A percentile compares a stretch with the other conserved stretches of the same genome.
Conservation (phyloP, 306 rosid genomes). For the Macrotyloma uniflorum region DNA sequence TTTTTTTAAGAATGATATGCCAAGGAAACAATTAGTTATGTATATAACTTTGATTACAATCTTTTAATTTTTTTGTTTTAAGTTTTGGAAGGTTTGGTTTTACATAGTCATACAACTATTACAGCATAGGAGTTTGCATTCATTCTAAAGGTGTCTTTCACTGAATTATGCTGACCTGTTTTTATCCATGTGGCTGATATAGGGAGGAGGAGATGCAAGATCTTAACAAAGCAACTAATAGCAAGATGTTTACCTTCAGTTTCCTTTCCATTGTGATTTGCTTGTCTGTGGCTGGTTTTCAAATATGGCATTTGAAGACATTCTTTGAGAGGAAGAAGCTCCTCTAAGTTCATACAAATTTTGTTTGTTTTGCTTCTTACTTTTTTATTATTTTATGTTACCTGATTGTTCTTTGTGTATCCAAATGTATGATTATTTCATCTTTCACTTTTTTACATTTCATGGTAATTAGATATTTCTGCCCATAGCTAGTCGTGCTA, state of each 20-base stretch:
- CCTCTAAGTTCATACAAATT: slow-evolving; percentile 47
- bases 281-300: slow-evolving; percentile 88
- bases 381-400: background rate
- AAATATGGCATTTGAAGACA: slow-evolving; percentile 90
- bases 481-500: background rate
- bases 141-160: slow-evolving; percentile 18
- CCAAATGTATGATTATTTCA: slow-evolving; percentile 35
- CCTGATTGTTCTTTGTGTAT: slow-evolving; percentile 2
- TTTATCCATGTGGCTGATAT: slow-evolving; percentile 20
- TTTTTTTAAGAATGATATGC: background rate
- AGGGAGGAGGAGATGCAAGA: slow-evolving; percentile 97
- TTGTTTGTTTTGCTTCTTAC: background rate
- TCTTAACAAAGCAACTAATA: slow-evolving; percentile 69
- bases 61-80: slow-evolving; percentile 6
- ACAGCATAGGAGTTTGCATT: slow-evolving; percentile 23
- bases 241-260: slow-evolving; percentile 79
- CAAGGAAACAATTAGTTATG: background rate
- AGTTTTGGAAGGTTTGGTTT: slow-evolving; percentile 4
- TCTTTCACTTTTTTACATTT: background rate
- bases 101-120: background rate
- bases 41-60: background rate
- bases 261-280: slow-evolving; percentile 76
- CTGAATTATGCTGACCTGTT: slow-evolving; percentile 26
- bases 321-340: slow-evolving; percentile 95
- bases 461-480: background rate